These are phyloP conservation scores for Chrysosporium keratinophilum DNA, from an alignment of 2,329 filamentous ascomycete species.

Conservation along the genomic window DNA sequence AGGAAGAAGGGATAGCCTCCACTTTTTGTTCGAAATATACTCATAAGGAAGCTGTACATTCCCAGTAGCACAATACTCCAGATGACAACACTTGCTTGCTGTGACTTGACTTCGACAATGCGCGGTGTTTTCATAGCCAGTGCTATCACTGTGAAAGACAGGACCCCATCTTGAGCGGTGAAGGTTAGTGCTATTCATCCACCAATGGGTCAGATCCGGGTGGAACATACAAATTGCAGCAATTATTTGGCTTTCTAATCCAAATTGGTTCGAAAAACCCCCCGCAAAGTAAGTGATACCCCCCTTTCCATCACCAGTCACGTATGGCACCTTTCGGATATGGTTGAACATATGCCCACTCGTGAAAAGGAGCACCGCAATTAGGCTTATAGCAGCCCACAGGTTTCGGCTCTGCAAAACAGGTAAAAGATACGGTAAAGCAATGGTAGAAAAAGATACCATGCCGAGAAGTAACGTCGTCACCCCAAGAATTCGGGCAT, in stretches of 20 bases:
- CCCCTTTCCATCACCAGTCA: conserved; percentile 70
- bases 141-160: conserved; percentile 85
- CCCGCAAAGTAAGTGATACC: conserved; percentile 81
- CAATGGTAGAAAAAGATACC: conserved; percentile 58
- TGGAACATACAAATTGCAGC: conserved; percentile 74
- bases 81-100: conserved; percentile 69
- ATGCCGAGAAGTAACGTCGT: conserved; percentile 59
- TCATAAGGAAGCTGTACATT: conserved; percentile 89
- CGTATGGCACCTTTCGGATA: conserved; percentile 90
- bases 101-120: conserved; percentile 62
- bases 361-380: conserved; percentile 82
- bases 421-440: conserved; percentile 69
- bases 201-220: background rate
- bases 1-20: conserved; percentile 87
- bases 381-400: conserved; percentile 83
- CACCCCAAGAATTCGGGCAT: conserved; percentile 58
- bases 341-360: conserved; percentile 99
- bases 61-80: conserved; percentile 69
- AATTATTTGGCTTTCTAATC: conserved; percentile 89
- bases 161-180: conserved; percentile 53
- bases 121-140: conserved; percentile 87
- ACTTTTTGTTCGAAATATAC: conserved; percentile 90
- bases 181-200: conserved; percentile 20
- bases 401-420: conserved; percentile 81
- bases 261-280: conserved; percentile 89